Conservation (phyloP, 2,329 filamentous ascomycete species). For the Bipolaris cookei region DNA sequence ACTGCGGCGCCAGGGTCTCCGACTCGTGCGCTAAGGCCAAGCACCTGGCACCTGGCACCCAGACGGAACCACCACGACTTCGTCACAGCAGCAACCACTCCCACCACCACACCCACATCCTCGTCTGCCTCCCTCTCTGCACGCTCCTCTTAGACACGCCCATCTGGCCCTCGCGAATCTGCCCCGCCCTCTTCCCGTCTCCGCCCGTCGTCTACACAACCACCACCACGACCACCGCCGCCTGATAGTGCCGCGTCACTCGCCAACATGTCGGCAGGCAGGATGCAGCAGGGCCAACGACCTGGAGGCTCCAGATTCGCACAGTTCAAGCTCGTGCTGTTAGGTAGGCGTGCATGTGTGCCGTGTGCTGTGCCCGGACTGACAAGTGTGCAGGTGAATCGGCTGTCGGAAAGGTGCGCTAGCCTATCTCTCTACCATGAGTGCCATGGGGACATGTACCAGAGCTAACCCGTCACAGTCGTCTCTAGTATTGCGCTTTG, state of each 20-base stretch:
- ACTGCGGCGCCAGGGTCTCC: constrained; percentile 16
- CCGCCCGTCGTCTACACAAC: neutral
- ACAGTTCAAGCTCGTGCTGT: constrained; percentile 97
- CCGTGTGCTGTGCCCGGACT: constrained; percentile 12
- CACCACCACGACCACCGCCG: constrained; percentile 10
- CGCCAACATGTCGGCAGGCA: constrained; percentile 73
- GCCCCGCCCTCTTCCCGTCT: neutral
- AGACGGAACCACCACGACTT: constrained; percentile 21
- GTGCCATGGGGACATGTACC: constrained; percentile 22
- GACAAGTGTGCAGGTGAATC: constrained; percentile 77
- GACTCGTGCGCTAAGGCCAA: constrained; percentile 15
- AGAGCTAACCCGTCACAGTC: constrained; percentile 66
- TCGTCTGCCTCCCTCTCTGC: neutral
- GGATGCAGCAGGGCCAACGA: constrained; percentile 74
- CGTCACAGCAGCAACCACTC: constrained; percentile 19
- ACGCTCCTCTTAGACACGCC: neutral
- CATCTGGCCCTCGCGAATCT: neutral
- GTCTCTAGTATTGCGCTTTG: constrained; percentile 96
- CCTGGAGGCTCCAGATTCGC: constrained; percentile 79
- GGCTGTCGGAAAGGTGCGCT: constrained; percentile 90
- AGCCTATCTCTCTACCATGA: constrained; percentile 25
- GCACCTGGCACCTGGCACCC: constrained; percentile 4
- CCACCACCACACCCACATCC: neutral
- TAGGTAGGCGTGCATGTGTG: constrained; percentile 68
- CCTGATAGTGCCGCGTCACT: constrained; percentile 34